Base-by-base conservation (phyloP, 805 yeast species). In the Schizosaccharomyces osmophilus region DNA sequence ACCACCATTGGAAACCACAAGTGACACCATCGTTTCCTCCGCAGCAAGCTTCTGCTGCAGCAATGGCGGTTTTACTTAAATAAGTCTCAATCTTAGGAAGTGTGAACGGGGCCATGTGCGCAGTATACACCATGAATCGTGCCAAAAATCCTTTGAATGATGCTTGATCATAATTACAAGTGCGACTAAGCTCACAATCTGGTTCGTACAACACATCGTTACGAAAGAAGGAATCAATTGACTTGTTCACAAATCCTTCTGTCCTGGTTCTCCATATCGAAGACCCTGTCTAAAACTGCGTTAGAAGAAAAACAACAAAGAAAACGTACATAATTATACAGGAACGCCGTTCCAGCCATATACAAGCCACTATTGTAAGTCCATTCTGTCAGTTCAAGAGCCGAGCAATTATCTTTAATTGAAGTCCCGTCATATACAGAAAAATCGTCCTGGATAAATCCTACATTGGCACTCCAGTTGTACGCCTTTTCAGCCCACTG, bases 11-110 rank as follows among this genome's bases (percentile, higher is more conserved):
- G 61, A 77, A 70, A 59, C 95, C 95, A 73, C 95, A 87, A 0
- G 95, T 87, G 65, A 82, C 81, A 6, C 84, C 84, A 69, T 87
- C 95, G 1, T 71, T 60, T 66, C 94, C 95, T 63, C 95, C 95
- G 1, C 82, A 74, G 72, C 95, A 87, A 0, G 90, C 79, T 60
- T 72, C 72, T 1, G 89, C 90, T 0, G 95, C 95, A 32, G 82
- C 95, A 26, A 64, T 62, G 2, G 87, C 85, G 22, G 83, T 80
- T 41, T 75, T 71, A 36, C 73, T 74, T 43, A 83, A 66, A 67
- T 76, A 72, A 5, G 71, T 64, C 67, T 74, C 73, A 64, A 84
- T 79, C 3, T 70, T 68, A 59, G 75, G 76, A 58, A 69, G 71
- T 2, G 83, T 74, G 51, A 74, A 71, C 2, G 87, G 87, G 1